phyloP scores from a whole-genome alignment of 805 yeast genomes.

The Lachancea dasiensis region DNA sequence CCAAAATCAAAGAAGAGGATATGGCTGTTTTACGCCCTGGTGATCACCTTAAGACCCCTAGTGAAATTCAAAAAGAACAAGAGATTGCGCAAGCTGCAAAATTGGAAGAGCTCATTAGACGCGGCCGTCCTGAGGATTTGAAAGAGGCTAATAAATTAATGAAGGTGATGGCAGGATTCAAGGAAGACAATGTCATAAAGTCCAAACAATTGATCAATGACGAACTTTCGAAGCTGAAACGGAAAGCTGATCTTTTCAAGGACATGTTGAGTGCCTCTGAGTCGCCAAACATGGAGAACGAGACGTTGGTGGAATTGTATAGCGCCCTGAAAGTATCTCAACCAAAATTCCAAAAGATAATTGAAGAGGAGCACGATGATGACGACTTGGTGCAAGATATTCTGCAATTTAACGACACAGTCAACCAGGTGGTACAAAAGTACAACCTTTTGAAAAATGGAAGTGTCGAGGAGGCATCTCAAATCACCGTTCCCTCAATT shows the following conservation, averaged over 20 bases:
- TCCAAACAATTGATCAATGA: constrained; percentile 74
- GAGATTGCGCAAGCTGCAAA: constrained; percentile 90
- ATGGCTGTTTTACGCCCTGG: constrained; percentile 89
- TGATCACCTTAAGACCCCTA: constrained; percentile 79
- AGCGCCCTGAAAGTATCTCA: constrained; percentile 74
- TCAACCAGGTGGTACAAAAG: constrained; percentile 62
- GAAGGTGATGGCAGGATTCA: constrained; percentile 98
- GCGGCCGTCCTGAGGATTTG: constrained; percentile 93
- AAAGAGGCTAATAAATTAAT: constrained; percentile 94
- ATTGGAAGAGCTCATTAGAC: constrained; percentile 87
- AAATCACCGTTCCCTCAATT: constrained; percentile 38
- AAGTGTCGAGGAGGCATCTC: constrained; percentile 47
- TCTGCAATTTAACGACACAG: constrained; percentile 65
- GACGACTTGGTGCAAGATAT: constrained; percentile 62
- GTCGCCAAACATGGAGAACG: constrained; percentile 37
- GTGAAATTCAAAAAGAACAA: constrained; percentile 89
- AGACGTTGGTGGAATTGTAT: constrained; percentile 74
- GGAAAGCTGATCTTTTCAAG: constrained; percentile 79
- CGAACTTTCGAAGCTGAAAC: constrained; percentile 74
- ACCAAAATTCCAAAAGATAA: constrained; percentile 79
- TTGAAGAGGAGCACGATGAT: constrained; percentile 70
- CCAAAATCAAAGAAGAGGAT: constrained; percentile 84
- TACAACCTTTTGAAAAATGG: constrained; percentile 63
- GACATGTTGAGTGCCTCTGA: constrained; percentile 70
- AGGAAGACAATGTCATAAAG: constrained; percentile 60